phyloP scores from a whole-genome alignment of 306 rosid genomes.

The Acacia acuminata region DNA sequence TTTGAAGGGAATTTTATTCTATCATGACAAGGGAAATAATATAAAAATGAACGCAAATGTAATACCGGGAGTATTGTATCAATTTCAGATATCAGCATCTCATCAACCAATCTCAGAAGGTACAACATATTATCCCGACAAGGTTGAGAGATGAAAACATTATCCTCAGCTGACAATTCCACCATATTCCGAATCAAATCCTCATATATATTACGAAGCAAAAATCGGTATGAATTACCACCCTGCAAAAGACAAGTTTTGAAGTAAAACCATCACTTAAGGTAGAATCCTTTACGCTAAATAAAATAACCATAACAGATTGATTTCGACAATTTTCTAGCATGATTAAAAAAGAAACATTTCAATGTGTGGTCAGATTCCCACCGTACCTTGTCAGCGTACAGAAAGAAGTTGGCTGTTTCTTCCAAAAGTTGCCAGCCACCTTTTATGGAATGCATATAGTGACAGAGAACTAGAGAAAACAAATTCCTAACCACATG shows the following conservation, averaged over 20 bases:
- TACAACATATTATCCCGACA: conserved; percentile 91
- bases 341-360: conserved; percentile 25
- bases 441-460: conserved; percentile 77
- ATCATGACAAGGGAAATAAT: conserved; percentile 17
- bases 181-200: conserved; percentile 72
- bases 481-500: conserved; percentile 64
- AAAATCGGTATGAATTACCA: conserved; percentile 45
- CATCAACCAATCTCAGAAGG: conserved; percentile 84
- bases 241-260: conserved; percentile 54
- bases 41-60: conserved; percentile 28
- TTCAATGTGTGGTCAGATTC: conserved; percentile 26
- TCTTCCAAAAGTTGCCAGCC: conserved; percentile 99
- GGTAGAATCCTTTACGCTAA: not conserved
- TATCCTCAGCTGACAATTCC: conserved; percentile 77
- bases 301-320: conserved; percentile 17
- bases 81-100: conserved; percentile 81
- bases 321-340: conserved; percentile 23
- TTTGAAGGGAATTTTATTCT: conserved; percentile 11
- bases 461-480: conserved; percentile 80
- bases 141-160: conserved; percentile 78
- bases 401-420: conserved; percentile 73
- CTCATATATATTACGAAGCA: conserved; percentile 81
- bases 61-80: conserved; percentile 87
- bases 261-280: conserved; percentile 30
- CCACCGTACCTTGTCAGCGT: conserved; percentile 69